Conservation (phyloP, 345 rosid species). For the Populus davidiana region DNA sequence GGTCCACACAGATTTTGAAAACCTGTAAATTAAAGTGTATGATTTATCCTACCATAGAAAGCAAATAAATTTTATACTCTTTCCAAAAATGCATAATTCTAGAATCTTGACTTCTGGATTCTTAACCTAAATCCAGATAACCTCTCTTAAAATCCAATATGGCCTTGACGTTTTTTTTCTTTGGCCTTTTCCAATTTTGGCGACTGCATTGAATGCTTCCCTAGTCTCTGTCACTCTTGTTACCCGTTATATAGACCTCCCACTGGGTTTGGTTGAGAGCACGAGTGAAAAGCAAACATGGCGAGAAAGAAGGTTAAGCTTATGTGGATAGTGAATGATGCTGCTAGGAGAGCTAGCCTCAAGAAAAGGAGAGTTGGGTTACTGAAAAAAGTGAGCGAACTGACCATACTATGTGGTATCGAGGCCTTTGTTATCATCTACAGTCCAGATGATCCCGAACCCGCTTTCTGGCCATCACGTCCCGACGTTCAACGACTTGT, state of each 20-base stretch:
- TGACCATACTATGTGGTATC: constrained; percentile 39
- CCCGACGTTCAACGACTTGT: constrained; percentile 11
- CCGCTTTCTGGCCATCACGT: constrained; percentile 37
- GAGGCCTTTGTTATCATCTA: constrained; percentile 34
- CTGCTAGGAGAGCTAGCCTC: constrained; percentile 42
- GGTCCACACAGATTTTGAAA: background rate
- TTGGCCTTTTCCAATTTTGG: background rate
- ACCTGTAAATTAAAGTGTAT: background rate
- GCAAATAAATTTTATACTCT: constrained; percentile 8
- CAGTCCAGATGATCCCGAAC: constrained; percentile 37
- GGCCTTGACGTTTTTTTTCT: background rate
- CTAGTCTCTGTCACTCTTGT: background rate
- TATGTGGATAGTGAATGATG: constrained; percentile 34
- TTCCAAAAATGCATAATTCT: constrained; percentile 1
- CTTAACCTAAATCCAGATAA: background rate
- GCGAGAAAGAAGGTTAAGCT: constrained; percentile 49
- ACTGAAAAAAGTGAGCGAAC: constrained; percentile 46
- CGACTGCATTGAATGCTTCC: background rate
- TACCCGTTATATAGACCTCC: constrained; percentile 2
- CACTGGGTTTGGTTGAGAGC: background rate
- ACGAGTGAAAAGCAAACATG: constrained; percentile 28
- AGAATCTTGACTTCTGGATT: constrained; percentile 12
- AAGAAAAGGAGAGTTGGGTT: constrained; percentile 44
- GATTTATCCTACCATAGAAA: constrained; percentile 3
- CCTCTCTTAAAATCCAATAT: background rate